phyloP scores from a whole-genome alignment of 768 basidiomycete genomes.

The Lactarius trivialis region DNA sequence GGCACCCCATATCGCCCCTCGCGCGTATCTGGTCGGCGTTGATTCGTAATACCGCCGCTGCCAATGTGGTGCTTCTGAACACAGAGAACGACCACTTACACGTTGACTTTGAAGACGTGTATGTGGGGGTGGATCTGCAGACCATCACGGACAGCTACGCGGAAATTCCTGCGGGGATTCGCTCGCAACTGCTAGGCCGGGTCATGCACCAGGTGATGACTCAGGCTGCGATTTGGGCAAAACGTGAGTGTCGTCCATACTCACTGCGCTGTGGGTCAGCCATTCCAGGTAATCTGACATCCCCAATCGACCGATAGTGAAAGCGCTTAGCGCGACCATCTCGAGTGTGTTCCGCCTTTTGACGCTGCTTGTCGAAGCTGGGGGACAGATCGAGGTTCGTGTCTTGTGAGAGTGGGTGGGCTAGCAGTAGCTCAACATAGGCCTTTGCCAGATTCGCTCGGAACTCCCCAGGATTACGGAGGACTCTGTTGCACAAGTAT shows the following conservation, averaged over 20 bases:
- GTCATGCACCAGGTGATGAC: slow-evolving; percentile 14
- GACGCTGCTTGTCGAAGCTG: slow-evolving; percentile 2
- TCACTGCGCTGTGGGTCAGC: not conserved
- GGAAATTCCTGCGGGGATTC: slow-evolving; percentile 18
- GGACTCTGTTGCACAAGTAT: slow-evolving; percentile 11
- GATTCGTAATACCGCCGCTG: slow-evolving; percentile 15
- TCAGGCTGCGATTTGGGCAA: slow-evolving; percentile 18
- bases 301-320: slow-evolving; percentile 5
- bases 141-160: slow-evolving; percentile 12
- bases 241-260: not conserved
- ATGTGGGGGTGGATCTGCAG: slow-evolving; percentile 5
- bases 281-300: not conserved
- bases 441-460: not conserved
- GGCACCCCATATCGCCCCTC: slow-evolving; percentile 21
- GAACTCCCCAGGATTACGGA: slow-evolving; percentile 14
- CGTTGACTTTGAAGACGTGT: slow-evolving; percentile 15
- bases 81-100: slow-evolving; percentile 3
- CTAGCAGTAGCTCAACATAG: not conserved
- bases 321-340: slow-evolving; percentile 10
- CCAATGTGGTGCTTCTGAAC: slow-evolving; percentile 12
- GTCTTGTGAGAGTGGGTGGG: not conserved
- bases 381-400: slow-evolving; percentile 16
- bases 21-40: slow-evolving; percentile 18
- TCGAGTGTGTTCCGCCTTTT: slow-evolving; percentile 11
- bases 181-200: slow-evolving; percentile 9